Base-by-base conservation (phyloP, 2,329 filamentous ascomycete genomes). In the Trichoderma koningiopsis region DNA sequence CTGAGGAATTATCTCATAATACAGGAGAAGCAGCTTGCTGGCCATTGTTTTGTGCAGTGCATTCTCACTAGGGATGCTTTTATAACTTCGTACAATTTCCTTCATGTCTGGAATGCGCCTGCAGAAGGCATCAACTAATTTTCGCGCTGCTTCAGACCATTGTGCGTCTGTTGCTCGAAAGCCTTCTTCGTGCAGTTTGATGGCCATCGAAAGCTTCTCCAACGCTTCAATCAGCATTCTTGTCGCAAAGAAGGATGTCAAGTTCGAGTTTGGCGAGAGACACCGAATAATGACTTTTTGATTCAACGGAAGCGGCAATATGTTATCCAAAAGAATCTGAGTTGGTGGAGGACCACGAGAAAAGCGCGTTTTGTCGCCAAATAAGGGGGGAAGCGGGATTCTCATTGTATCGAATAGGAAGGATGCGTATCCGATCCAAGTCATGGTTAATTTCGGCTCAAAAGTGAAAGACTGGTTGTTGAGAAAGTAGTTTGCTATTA, bases 351-450 rank as follows among this genome's bases (percentile, higher is more conserved):
- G 94, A 16, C 90, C 82, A 29, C 89, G 88, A 53, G 77, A 73
- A 72, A 88, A 91, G 53, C 83, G 84, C 14, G 87, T 84, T 52
- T 84, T 84, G 73, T 89, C 88, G 14, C 93, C 93, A 76, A 95
- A 93, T 70, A 87, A 87, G 31, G 82, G 77, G 2, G 94, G 94
- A 2, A 97, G 83, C 1, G 90, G 88, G 43, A 96, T 83, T 69
- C 91, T 87, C 57, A 97, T 89, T 1, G 90, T 88, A 71, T 91
- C 92, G 79, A 96, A 97, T 5, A 99, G 81, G 71, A 98, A 93
- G 0, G 94, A 89, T 0, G 94, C 93, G 77, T 96, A 97, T 53
- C 95, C 94, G 73, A 98, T 92, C 96, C 96, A 99, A 0, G 94
- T 96, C 56, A 94, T 90, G 3, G 94, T 96, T 5, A 96, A 85